phyloP scores from a whole-genome alignment of 441 rosid genomes.

The Erodium trifolium region DNA sequence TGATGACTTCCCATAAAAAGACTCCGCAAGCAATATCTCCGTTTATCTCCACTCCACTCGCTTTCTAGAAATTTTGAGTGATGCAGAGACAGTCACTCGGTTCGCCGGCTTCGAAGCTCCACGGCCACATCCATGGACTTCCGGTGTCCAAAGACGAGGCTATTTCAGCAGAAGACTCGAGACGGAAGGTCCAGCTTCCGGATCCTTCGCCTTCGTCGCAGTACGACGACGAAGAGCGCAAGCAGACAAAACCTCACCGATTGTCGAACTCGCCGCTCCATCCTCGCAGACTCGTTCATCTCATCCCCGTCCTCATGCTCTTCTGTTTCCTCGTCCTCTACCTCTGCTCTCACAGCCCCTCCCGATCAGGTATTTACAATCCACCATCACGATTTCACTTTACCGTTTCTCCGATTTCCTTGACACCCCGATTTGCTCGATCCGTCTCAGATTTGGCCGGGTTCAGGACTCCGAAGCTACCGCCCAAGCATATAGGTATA shows the following conservation, averaged over 20 bases:
- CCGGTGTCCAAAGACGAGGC: slow-evolving; percentile 24
- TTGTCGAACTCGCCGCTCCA: slow-evolving; percentile 12
- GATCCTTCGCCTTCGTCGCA: slow-evolving; percentile 18
- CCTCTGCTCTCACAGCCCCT: slow-evolving; percentile 67
- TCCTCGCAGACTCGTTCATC: slow-evolving; percentile 58
- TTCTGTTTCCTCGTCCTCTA: slow-evolving; percentile 70
- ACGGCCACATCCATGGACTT: slow-evolving; percentile 35
- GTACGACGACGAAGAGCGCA: slow-evolving; percentile 29
- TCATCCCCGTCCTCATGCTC: slow-evolving; percentile 70
- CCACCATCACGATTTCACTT: background rate
- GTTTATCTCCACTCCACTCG: slow-evolving; percentile 16
- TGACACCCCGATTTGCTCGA: background rate
- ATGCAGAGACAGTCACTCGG: slow-evolving; percentile 87
- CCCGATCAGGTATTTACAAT: slow-evolving; percentile 50
- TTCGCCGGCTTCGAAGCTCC: slow-evolving; percentile 62
- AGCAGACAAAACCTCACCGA: slow-evolving; percentile 44
- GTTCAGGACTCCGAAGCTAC: slow-evolving; percentile 53
- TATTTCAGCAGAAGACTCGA: slow-evolving; percentile 23
- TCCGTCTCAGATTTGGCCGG: slow-evolving; percentile 59
- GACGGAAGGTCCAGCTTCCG: slow-evolving; percentile 16
- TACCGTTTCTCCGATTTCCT: background rate
- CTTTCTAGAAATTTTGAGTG: slow-evolving; percentile 17
- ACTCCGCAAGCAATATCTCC: slow-evolving; percentile 6
- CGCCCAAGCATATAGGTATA: slow-evolving; percentile 24
- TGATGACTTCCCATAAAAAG: background rate